phyloP scores from a whole-genome alignment of 2,329 filamentous ascomycete species.

The Penicillium rolfsii region DNA sequence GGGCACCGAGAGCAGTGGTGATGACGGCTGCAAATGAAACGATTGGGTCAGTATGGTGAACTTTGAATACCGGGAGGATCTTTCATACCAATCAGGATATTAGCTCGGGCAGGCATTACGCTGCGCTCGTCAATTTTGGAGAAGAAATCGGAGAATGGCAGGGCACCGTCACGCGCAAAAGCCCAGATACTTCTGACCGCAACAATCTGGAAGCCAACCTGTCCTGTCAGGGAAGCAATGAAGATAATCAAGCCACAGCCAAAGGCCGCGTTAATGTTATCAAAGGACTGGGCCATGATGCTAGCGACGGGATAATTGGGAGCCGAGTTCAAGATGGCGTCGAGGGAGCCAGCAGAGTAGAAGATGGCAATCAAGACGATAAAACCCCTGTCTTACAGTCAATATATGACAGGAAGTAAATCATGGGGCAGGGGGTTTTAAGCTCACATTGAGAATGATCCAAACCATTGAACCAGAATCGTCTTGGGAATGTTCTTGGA shows the following conservation, averaged over 20 bases:
- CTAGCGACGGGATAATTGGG: conserved; percentile 13
- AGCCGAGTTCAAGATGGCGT: conserved; percentile 6
- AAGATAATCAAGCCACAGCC: conserved; percentile 13
- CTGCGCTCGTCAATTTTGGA: conserved; percentile 14
- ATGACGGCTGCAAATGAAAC: background rate
- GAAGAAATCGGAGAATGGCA: conserved; percentile 14
- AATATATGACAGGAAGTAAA: background rate
- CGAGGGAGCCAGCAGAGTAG: conserved; percentile 11
- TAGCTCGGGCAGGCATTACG: conserved; percentile 13
- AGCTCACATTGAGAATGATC: conserved; percentile 11
- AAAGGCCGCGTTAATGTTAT: conserved; percentile 8
- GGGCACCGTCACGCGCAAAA: conserved; percentile 13
- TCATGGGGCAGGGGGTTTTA: too few species aligned
- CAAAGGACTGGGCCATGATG: conserved; percentile 10
- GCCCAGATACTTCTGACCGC: conserved; percentile 14
- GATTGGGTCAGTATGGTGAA: background rate
- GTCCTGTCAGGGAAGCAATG: conserved; percentile 9
- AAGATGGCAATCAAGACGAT: conserved; percentile 11
- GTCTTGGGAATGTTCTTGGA: conserved; percentile 16
- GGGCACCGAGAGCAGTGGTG: conserved; percentile 12
- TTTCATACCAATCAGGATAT: conserved; percentile 11
- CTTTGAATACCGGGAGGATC: background rate
- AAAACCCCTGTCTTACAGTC: conserved; percentile 1
- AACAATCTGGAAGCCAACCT: conserved; percentile 10
- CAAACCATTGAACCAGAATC: conserved; percentile 10